phyloP scores from a whole-genome alignment of 2,329 filamentous ascomycete species.

The Ascocoryne sarcoides region DNA sequence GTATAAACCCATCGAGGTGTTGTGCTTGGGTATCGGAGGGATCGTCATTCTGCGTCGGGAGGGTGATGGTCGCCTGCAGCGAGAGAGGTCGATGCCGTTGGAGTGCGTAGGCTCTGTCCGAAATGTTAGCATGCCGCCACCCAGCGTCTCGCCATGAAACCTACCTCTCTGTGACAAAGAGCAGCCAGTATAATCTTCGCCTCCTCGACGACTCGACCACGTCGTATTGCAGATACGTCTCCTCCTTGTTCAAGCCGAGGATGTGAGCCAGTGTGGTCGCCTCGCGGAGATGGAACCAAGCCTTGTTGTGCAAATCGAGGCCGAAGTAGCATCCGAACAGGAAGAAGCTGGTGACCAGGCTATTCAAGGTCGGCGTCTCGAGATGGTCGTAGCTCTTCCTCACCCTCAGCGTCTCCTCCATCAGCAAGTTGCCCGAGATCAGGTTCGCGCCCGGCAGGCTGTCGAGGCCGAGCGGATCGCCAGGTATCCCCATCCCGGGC shows the following conservation, averaged over 20 bases:
- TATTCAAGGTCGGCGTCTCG: constrained; percentile 46
- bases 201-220: constrained; percentile 52
- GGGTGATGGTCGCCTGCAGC: constrained; percentile 58
- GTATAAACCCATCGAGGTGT: constrained; percentile 47
- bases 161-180: constrained; percentile 63
- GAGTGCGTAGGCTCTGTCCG: constrained; percentile 55
- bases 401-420: constrained; percentile 59
- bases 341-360: constrained; percentile 68
- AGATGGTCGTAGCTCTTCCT: constrained; percentile 54
- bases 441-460: constrained; percentile 48
- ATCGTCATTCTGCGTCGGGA: constrained; percentile 55
- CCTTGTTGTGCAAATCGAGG: constrained; percentile 63
- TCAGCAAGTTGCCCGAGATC: constrained; percentile 54
- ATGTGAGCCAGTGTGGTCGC: constrained; percentile 62
- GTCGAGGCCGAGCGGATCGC: constrained; percentile 48
- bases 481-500: constrained; percentile 55
- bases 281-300: constrained; percentile 73
- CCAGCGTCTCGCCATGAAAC: no score
- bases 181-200: constrained; percentile 63
- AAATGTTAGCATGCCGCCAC: constrained; percentile 9
- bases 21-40: constrained; percentile 44
- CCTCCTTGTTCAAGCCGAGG: constrained; percentile 52
- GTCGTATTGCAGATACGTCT: constrained; percentile 51
- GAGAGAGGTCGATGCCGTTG: constrained; percentile 62
- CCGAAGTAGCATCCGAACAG: constrained; percentile 65